Evolutionary conservation across 1,284 basidiomycete genomes (phyloP), one percentile per base, ranked within the genome.

Genomic region (Puccinia polysora): DNA sequence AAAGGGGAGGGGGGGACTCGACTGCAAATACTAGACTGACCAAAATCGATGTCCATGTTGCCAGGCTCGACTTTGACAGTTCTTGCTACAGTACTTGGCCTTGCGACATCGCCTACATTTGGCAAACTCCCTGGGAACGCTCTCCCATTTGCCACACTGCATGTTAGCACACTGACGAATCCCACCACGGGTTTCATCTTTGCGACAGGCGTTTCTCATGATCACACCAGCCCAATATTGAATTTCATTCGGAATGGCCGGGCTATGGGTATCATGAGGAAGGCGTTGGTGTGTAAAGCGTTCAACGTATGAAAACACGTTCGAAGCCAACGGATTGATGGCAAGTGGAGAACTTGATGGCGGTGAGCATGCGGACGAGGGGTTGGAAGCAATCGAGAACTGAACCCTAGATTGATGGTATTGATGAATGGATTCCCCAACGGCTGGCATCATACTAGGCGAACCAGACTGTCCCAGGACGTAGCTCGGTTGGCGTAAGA

Each of bases 211-310:
- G 79, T 98, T 98, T 65, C 96, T 86, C 95, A 98, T 98, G 78
- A 97, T 97, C 14, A 97, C 95, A 2, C 94, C 93, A 0, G 95
- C 95, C 96, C 95, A 98, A 79, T 97, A 97, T 81, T 97, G 92
- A 63, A 98, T 96, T 80, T 97, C 94, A 25, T 84, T 84, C 0
- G 93, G 91, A 4, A 97, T 83, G 43, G 86, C 86, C 6, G 85
- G 85, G 73, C 90, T 82, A 75, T 87, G 85, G 32, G 85, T 84
- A 78, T 93, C 90, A 0, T 86, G 86, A 23, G 89, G 86, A 63
- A 89, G 89, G 0, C 92, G 89, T 56, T 91, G 86, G 82, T 94
- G 94, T 0, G 95, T 97, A 82, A 96, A 97, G 56, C 92, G 83
- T 80, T 98, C 95, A 23, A 97, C 95, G 8, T 97, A 85, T 4